phyloP scores from a whole-genome alignment of 2,329 filamentous ascomycete genomes.

The Fusarium subtropicale region DNA sequence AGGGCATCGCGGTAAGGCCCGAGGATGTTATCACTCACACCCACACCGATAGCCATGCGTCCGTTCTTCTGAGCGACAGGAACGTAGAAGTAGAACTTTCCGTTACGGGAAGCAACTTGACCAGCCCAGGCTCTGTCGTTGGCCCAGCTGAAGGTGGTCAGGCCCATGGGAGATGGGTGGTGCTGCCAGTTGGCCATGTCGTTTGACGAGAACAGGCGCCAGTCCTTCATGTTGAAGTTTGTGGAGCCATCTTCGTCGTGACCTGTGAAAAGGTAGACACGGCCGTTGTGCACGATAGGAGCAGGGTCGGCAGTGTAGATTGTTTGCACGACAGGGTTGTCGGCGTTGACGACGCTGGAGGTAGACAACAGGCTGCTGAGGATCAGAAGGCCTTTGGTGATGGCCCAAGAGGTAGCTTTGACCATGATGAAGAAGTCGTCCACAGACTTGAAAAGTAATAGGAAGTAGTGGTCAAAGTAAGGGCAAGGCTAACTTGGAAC shows the following conservation, averaged over 20 bases:
- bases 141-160: conserved; percentile 53
- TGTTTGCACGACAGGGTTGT: conserved; percentile 14
- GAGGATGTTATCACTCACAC: conserved; percentile 50
- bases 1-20: conserved; percentile 54
- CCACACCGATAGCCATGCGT: conserved; percentile 55
- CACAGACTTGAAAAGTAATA: background rate
- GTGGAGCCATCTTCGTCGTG: conserved; percentile 52
- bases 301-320: conserved; percentile 56
- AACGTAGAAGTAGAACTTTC: conserved; percentile 54
- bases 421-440: background rate
- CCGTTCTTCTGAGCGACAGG: conserved; percentile 50
- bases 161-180: conserved; percentile 46
- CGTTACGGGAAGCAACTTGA: conserved; percentile 51
- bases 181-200: conserved; percentile 51
- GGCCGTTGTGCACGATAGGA: conserved; percentile 53
- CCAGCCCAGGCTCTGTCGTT: conserved; percentile 52
- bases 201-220: conserved; percentile 51
- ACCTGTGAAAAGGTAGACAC: conserved; percentile 53
- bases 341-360: background rate
- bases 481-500: background rate
- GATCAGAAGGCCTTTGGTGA: background rate
- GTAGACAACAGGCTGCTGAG: background rate
- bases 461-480: too few species aligned
- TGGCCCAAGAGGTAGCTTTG: background rate
- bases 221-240: conserved; percentile 53